A percentile compares a stretch with the other conserved stretches of the same genome.
Evolutionary conservation across 2,329 filamentous ascomycete species (phyloP).

Genomic region (Polychaeton citri): DNA sequence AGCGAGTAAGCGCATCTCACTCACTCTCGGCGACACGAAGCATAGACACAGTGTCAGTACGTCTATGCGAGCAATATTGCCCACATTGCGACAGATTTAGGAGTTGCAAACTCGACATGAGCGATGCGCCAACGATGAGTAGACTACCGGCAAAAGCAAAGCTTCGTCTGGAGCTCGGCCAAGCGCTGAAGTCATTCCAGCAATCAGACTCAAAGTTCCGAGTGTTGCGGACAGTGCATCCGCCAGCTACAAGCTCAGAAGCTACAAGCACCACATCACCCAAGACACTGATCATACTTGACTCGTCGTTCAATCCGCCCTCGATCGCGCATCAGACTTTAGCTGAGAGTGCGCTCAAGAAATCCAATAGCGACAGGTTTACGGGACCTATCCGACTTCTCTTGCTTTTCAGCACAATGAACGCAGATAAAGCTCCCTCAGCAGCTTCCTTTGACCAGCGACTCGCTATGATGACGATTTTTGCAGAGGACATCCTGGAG

Average conservation of each 20-base stretch:
- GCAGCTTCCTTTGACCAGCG: constrained; percentile 56
- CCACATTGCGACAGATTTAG: too few species aligned
- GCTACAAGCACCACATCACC: constrained; percentile 8
- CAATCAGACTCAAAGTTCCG: constrained; percentile 23
- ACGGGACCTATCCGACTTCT: constrained; percentile 33
- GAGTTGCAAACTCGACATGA: too few species aligned
- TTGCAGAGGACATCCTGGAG: constrained; percentile 43
- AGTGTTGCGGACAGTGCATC: constrained; percentile 21
- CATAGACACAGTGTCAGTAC: too few species aligned
- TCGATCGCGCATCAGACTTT: constrained; percentile 46
- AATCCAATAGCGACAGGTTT: constrained; percentile 14
- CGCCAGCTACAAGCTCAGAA: constrained; percentile 1
- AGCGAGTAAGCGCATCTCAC: background rate
- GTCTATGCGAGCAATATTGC: too few species aligned
- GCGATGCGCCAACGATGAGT: too few species aligned
- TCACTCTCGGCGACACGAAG: too few species aligned
- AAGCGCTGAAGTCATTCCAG: constrained; percentile 30
- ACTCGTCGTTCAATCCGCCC: constrained; percentile 55
- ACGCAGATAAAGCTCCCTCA: constrained; percentile 52
- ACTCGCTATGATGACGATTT: constrained; percentile 57
- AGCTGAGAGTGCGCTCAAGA: constrained; percentile 38
- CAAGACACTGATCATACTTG: constrained; percentile 46
- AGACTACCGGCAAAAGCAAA: too few species aligned
- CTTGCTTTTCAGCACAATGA: constrained; percentile 49
- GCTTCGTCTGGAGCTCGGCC: constrained; percentile 18